These are phyloP conservation scores for Coleophoma cylindrospora DNA, from an alignment of 2,329 filamentous ascomycete species.

Conservation along the genomic window DNA sequence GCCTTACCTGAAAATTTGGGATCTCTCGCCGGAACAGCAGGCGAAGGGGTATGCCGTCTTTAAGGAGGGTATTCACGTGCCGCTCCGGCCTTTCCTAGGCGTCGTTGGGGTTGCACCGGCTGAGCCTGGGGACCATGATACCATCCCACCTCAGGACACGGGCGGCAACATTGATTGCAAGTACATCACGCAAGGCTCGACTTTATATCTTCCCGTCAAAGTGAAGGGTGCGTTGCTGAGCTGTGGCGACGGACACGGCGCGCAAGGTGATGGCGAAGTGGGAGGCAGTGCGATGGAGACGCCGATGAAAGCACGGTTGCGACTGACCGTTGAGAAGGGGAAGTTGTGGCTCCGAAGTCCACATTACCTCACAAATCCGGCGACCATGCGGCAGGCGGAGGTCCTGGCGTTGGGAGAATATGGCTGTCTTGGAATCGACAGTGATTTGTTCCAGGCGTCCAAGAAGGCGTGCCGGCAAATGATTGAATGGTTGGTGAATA, in stretches of 20 bases:
- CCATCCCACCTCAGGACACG: conserved; percentile 43
- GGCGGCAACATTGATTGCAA: conserved; percentile 51
- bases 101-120: conserved; percentile 45
- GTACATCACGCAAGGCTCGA: conserved; percentile 39
- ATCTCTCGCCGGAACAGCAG: conserved; percentile 27
- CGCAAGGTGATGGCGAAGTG: conserved; percentile 49
- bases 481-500: conserved; percentile 41
- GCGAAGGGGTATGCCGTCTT: conserved; percentile 36
- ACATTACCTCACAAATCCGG: conserved; percentile 36
- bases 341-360: conserved; percentile 40
- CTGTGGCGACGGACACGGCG: conserved; percentile 49
- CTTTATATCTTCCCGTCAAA: conserved; percentile 44
- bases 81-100: conserved; percentile 45
- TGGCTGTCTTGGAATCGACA: conserved; percentile 40
- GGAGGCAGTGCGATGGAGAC: conserved; percentile 52
- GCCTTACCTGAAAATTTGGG: conserved; percentile 42
- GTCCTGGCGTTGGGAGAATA: conserved; percentile 35
- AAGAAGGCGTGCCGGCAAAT: conserved; percentile 41
- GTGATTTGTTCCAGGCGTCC: conserved; percentile 41
- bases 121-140: conserved; percentile 37
- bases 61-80: conserved; percentile 41
- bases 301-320: conserved; percentile 40
- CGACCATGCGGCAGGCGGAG: conserved; percentile 16
- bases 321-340: conserved; percentile 40
- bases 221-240: conserved; percentile 45